Evolutionary conservation across 106 monocot species (phyloP).

Genomic region (Allium cepa): DNA sequence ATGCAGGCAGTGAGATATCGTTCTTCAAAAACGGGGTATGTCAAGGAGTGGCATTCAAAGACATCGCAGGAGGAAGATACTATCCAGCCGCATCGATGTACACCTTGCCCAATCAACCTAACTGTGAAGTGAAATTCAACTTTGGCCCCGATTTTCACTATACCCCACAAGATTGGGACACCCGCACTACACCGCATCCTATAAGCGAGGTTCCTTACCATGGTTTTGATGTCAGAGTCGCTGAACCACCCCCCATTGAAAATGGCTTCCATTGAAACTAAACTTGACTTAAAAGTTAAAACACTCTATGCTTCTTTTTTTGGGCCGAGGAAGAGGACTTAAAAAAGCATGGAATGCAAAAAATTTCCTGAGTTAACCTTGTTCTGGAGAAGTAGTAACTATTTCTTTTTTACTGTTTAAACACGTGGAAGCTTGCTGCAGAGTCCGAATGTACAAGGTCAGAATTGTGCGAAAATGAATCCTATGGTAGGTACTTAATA

Average conservation of each 20-base stretch:
- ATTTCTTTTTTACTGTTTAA: too few relatives aligned
- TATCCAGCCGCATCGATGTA: constrained; percentile 98
- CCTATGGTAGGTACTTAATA: too few relatives aligned
- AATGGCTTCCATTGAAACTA: constrained; percentile 24
- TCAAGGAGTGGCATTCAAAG: constrained; percentile 77
- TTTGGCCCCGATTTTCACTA: constrained; percentile 89
- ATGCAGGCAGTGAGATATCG: constrained; percentile 84
- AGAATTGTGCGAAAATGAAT: too few relatives aligned
- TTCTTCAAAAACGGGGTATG: constrained; percentile 94
- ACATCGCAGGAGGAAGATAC: constrained; percentile 73
- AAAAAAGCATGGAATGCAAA: too few relatives aligned
- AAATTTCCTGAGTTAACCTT: too few relatives aligned
- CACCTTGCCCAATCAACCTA: constrained; percentile 81
- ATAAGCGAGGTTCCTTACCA: constrained; percentile 75
- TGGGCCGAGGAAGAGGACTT: too few relatives aligned
- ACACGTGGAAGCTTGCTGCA: too few relatives aligned
- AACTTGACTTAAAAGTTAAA: too few relatives aligned
- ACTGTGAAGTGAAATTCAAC: constrained; percentile 88
- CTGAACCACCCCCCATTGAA: constrained; percentile 36
- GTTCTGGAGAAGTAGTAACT: too few relatives aligned
- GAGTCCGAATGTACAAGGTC: too few relatives aligned
- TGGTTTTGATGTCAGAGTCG: constrained; percentile 26
- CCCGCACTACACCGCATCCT: constrained; percentile 45
- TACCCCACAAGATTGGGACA: constrained; percentile 70
- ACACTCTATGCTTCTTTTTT: too few relatives aligned